phyloP scores from a whole-genome alignment of 2,329 filamentous ascomycete species.

The Seiridium unicorne region DNA sequence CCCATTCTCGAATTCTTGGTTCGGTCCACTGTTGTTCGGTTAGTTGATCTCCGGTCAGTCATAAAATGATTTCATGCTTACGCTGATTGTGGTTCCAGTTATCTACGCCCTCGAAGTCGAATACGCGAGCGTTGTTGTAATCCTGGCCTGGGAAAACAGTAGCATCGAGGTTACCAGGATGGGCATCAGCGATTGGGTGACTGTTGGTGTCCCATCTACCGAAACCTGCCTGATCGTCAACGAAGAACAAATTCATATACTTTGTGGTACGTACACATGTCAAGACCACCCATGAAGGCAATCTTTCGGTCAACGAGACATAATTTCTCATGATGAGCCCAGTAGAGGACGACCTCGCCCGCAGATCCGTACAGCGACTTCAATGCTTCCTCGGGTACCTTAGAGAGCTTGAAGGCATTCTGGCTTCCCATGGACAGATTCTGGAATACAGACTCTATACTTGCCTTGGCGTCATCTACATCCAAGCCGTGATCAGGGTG shows the following conservation, averaged over 20 bases:
- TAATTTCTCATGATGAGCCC: slow-evolving; percentile 94
- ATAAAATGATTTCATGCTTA: slow-evolving; percentile 23
- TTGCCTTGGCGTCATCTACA: slow-evolving; percentile 62
- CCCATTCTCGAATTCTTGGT: slow-evolving; percentile 82
- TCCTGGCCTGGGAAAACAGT: slow-evolving; percentile 88
- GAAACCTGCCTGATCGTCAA: background rate
- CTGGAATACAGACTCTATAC: slow-evolving; percentile 63
- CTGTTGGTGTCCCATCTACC: slow-evolving; percentile 22
- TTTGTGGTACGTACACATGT: slow-evolving; percentile 59
- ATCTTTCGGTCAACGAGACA: slow-evolving; percentile 75
- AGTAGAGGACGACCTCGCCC: slow-evolving; percentile 81
- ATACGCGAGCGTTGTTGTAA: slow-evolving; percentile 85
- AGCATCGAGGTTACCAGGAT: slow-evolving; percentile 72
- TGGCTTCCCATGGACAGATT: slow-evolving; percentile 30
- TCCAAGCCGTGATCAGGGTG: slow-evolving; percentile 87
- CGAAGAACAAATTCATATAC: background rate
- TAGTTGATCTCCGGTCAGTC: background rate
- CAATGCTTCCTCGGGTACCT: slow-evolving; percentile 69
- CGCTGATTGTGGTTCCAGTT: slow-evolving; percentile 83
- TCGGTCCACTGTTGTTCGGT: slow-evolving; percentile 61
- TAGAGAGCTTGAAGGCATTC: slow-evolving; percentile 52
- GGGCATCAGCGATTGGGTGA: slow-evolving; percentile 80
- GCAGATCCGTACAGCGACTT: slow-evolving; percentile 79
- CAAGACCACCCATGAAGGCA: slow-evolving; percentile 89
- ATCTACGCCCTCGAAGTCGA: slow-evolving; percentile 75